Percentiles rank a stretch among this genome's conserved stretches.
phyloP scores from a whole-genome alignment of 1,139 yeast species.

The Hansenula lynferdii region DNA sequence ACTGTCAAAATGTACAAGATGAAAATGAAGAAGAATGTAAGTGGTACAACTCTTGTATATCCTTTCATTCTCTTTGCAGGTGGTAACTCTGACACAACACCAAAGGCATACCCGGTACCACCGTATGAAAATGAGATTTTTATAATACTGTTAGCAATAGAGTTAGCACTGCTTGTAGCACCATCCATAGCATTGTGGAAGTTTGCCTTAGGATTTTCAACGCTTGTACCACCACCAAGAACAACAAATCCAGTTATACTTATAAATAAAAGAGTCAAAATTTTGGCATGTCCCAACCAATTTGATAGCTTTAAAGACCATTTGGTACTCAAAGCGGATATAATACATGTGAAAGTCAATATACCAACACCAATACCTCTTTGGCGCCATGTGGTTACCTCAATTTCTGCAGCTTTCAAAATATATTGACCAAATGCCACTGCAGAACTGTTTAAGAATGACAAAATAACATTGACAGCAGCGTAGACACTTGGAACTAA shows the following conservation, averaged over 20 bases:
- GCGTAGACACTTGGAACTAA: slow-evolving; percentile 39
- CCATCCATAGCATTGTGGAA: slow-evolving; percentile 38
- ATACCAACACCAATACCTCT: slow-evolving; percentile 40
- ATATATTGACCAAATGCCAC: slow-evolving; percentile 38
- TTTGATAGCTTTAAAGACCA: slow-evolving; percentile 32
- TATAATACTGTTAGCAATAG: slow-evolving; percentile 37
- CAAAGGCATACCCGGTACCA: slow-evolving; percentile 36
- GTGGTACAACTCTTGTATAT: slow-evolving; percentile 32
- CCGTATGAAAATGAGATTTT: slow-evolving; percentile 40
- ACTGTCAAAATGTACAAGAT: slow-evolving; percentile 32
- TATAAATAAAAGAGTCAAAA: slow-evolving; percentile 34
- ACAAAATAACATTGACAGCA: slow-evolving; percentile 35
- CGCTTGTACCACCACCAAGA: slow-evolving; percentile 35
- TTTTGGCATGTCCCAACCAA: slow-evolving; percentile 35
- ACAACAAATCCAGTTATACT: slow-evolving; percentile 35
- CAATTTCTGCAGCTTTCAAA: slow-evolving; percentile 33
- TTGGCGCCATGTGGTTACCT: slow-evolving; percentile 34
- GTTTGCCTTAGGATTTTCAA: slow-evolving; percentile 28
- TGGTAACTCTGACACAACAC: slow-evolving; percentile 33
- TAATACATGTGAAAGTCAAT: slow-evolving; percentile 27
- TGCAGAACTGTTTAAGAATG: slow-evolving; percentile 38
- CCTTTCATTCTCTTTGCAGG: slow-evolving; percentile 6
- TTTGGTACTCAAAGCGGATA: slow-evolving; percentile 30
- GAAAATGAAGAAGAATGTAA: slow-evolving; percentile 31
- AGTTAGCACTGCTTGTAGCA: slow-evolving; percentile 36